These are phyloP conservation scores for Hemerocallis citrina DNA, from an alignment of 106 monocot genomes.

Conservation along the genomic window DNA sequence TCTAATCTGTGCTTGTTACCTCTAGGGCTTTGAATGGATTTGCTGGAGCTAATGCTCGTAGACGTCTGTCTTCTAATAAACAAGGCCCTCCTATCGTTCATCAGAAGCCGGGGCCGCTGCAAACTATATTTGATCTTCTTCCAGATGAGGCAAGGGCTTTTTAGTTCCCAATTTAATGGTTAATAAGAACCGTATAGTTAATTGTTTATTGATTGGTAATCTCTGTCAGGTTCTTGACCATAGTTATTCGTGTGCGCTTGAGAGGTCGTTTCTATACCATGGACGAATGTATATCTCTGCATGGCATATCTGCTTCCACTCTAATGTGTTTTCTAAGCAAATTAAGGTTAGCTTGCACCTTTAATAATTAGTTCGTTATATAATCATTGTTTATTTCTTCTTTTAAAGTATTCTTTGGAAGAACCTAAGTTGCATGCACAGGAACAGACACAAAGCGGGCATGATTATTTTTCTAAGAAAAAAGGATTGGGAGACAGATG, in stretches of 20 bases:
- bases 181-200: background rate
- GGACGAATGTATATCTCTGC: conserved; percentile 96
- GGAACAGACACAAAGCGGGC: too few relatives aligned
- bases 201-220: background rate
- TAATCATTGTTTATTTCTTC: too few relatives aligned
- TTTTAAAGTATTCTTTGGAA: too few relatives aligned
- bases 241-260: conserved; percentile 98
- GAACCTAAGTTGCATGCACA: too few relatives aligned
- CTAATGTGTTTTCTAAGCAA: conserved; percentile 98
- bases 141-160: conserved; percentile 70
- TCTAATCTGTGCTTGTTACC: background rate
- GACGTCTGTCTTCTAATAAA: conserved; percentile 67
- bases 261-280: conserved; percentile 98
- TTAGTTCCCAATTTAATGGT: background rate
- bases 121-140: conserved; percentile 82
- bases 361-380: background rate
- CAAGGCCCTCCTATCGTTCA: conserved; percentile 92
- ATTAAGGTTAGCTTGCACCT: conserved; percentile 62
- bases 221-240: conserved; percentile 64
- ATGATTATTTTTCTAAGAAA: too few relatives aligned
- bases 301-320: conserved; percentile 99
- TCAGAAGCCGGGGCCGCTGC: conserved; percentile 89
- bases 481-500: too few relatives aligned
- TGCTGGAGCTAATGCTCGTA: conserved; percentile 78
- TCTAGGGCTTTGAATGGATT: conserved; percentile 55